phyloP scores from a whole-genome alignment of 1,284 basidiomycete genomes.

The Ceratobasidium sp. region DNA sequence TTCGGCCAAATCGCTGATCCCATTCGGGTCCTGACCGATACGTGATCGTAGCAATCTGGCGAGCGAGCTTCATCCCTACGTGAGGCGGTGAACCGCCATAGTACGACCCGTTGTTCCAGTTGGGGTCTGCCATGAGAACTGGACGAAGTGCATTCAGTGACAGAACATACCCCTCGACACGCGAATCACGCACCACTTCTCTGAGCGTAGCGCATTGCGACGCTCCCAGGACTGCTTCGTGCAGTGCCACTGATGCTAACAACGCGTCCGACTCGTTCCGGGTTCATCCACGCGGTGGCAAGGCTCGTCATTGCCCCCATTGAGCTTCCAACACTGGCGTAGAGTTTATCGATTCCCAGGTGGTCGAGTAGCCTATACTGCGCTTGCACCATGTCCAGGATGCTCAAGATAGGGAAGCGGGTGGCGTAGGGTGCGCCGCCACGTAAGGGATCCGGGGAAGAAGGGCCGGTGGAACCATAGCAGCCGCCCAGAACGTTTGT shows the following conservation, averaged over 20 bases:
- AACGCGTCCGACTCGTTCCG: conserved; percentile 86
- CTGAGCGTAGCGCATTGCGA: conserved; percentile 97
- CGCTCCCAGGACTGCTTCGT: conserved; percentile 87
- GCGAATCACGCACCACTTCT: conserved; percentile 75
- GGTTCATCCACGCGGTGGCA: conserved; percentile 93
- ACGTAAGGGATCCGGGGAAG: conserved; percentile 73
- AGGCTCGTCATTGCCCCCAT: conserved; percentile 99
- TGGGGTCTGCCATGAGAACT: conserved; percentile 99
- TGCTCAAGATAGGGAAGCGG: conserved; percentile 88
- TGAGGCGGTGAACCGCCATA: conserved; percentile 96
- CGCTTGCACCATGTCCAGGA: conserved; percentile 97
- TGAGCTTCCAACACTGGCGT: conserved; percentile 91
- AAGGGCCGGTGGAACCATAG: conserved; percentile 96
- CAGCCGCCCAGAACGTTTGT: conserved; percentile 98
- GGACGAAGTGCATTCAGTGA: background rate
- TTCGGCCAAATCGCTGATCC: conserved; percentile 95
- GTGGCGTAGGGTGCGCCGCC: conserved; percentile 79
- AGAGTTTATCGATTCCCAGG: conserved; percentile 85
- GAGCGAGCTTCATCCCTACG: conserved; percentile 97
- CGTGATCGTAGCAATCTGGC: conserved; percentile 99
- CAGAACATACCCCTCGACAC: background rate
- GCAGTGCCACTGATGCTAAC: conserved; percentile 96
- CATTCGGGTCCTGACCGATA: conserved; percentile 99
- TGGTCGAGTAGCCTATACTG: conserved; percentile 90
- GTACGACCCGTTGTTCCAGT: conserved; percentile 99